These are phyloP conservation scores for Colletotrichum karsti DNA, from an alignment of 2,329 filamentous ascomycete genomes.

Conservation along the genomic window DNA sequence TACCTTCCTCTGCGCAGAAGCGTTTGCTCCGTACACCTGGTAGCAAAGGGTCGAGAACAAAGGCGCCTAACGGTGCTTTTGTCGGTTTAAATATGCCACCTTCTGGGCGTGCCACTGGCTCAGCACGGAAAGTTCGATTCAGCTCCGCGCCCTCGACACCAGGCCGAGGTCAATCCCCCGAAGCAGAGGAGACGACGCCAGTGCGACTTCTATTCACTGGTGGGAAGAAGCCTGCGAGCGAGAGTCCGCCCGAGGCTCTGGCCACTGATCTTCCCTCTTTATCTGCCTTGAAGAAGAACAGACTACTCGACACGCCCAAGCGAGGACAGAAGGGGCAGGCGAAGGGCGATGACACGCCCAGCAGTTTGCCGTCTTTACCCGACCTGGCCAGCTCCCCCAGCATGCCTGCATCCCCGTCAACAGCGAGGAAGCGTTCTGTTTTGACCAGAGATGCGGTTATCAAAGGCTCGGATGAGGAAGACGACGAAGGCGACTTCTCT, in stretches of 20 bases:
- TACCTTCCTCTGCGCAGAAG: neutral
- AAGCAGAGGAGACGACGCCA: constrained; percentile 11
- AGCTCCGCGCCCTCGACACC: constrained; percentile 3
- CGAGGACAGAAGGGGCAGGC: neutral
- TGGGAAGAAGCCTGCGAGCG: neutral
- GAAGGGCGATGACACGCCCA: neutral
- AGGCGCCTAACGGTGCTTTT: neutral
- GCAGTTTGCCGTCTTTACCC: constrained; percentile 1
- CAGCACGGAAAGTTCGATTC: constrained; percentile 15
- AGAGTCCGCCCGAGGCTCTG: neutral
- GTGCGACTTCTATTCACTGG: constrained; percentile 7
- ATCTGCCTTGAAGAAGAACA: neutral
- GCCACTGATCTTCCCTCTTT: neutral
- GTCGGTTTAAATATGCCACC: neutral
- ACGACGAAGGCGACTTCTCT: constrained; percentile 57
- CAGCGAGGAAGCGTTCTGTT: constrained; percentile 20
- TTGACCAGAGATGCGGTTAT: constrained; percentile 66
- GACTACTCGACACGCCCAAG: neutral
- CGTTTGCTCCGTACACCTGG: neutral
- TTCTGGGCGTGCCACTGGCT: neutral
- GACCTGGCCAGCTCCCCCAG: constrained; percentile 30
- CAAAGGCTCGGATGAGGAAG: constrained; percentile 77
- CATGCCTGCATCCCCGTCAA: constrained; percentile 36
- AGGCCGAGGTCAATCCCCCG: neutral
- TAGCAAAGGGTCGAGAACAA: neutral